Evolutionary conservation across 345 rosid genomes (phyloP), one percentile per base, ranked within the genome.

Genomic region (Syzygium jambos): DNA sequence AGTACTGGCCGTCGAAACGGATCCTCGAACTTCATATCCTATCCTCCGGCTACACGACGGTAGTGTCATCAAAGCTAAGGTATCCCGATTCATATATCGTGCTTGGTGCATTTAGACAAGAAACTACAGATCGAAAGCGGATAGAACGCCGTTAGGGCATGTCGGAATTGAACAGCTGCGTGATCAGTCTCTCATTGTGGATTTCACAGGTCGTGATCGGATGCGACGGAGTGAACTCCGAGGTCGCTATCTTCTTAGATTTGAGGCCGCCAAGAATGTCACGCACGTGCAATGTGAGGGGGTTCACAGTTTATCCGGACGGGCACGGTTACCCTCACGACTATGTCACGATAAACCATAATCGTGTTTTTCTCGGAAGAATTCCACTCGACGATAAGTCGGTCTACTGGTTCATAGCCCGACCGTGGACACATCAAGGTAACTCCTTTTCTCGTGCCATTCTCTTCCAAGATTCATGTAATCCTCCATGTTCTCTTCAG

Each of bases 321-420:
- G 65, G 86, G 13, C 89, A 87, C 4, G 82, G 78, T 15, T 63
- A 61, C 15, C 61, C 77, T 43, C 52, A 34, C 9, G 52, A 84
- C 52, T 49, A 61, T 5, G 3, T 16, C 53, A 52, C 54, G 23
- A 46, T 87, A 51, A 65, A 11, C 30, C 52, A 87, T 11, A 51
- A 61, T 10, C 10, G 54, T 10, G 86, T 85, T 46, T 85, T 73
- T 23, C 85, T 91, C 11, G 91, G 92, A 19, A 57, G n/a, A 23
- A 23, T 89, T n/a, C 92, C 92, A 2, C 29, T 91, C 16, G 17
- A 52, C 3, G 61, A 86, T 5, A 85, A 91, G 9, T 63, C 85
- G 5, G 86, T 89, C 25, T 91, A 89, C 57, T 91, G 92, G 90
- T 91, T 91, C 59, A 25, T 87, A 11, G 87, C 89, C 38, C 85